Evolutionary conservation across 139 green algal species (phyloP).

Genomic region (Nannochloris sp.): DNA sequence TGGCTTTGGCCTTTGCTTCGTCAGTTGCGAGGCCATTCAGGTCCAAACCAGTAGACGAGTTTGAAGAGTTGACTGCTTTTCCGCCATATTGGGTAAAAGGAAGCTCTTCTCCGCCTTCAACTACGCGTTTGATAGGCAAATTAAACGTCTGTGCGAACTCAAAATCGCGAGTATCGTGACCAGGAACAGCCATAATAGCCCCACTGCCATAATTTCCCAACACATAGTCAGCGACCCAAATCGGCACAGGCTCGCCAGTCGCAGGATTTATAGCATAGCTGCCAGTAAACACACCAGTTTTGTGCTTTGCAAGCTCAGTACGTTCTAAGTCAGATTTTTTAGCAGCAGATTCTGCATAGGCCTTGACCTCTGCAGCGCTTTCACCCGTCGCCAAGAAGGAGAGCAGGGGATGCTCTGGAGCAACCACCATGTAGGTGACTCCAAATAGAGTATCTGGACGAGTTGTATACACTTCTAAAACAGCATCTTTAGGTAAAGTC

Average conservation of each 20-base stretch:
- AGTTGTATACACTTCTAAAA: constrained; percentile 81
- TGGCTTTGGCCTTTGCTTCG: constrained; percentile 33
- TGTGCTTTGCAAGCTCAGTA: constrained; percentile 87
- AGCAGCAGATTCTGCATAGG: constrained; percentile 69
- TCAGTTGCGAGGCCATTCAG: constrained; percentile 62
- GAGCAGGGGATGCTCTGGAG: constrained; percentile 90
- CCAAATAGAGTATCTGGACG: constrained; percentile 95
- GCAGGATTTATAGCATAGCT: constrained; percentile 76
- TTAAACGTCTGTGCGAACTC: constrained; percentile 82
- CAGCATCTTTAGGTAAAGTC: not conserved
- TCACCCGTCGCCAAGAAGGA: constrained; percentile 16
- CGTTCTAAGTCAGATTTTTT: constrained; percentile 90
- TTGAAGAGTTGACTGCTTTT: constrained; percentile 49
- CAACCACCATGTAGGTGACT: constrained; percentile 93
- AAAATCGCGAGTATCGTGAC: constrained; percentile 85
- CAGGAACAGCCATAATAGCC: constrained; percentile 97
- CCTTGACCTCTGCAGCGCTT: constrained; percentile 12
- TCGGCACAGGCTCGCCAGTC: constrained; percentile 69
- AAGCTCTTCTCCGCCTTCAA: constrained; percentile 20
- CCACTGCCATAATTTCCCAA: constrained; percentile 90
- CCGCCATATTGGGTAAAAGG: constrained; percentile 62
- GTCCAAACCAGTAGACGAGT: constrained; percentile 35
- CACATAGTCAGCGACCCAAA: constrained; percentile 98
- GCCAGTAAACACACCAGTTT: constrained; percentile 89
- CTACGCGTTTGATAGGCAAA: constrained; percentile 67